A percentile compares a stretch with the other conserved stretches of the same genome.
These are phyloP conservation scores for Rhynchospora pubera DNA, from an alignment of 176 grass and related monocot species.

Conservation along the genomic window DNA sequence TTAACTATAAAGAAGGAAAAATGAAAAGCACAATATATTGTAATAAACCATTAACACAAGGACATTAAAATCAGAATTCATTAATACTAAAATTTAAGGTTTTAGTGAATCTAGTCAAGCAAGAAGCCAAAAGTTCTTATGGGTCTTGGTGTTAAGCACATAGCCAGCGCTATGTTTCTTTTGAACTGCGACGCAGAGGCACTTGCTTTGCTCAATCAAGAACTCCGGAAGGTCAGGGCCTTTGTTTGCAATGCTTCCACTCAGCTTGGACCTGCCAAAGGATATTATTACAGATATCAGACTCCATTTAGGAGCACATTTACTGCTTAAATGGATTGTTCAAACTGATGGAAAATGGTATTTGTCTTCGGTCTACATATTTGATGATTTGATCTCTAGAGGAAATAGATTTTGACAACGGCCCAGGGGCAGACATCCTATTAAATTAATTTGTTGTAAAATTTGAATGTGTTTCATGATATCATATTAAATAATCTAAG, in stretches of 20 bases:
- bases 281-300: neutral
- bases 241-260: constrained; percentile 37
- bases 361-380: too few relatives aligned
- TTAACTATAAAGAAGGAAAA: neutral
- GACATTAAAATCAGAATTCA: neutral
- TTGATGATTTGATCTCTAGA: too few relatives aligned
- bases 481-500: too few relatives aligned
- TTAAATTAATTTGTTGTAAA: too few relatives aligned
- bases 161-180: constrained; percentile 92
- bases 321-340: neutral
- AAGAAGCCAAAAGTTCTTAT: constrained; percentile 96
- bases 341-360: too few relatives aligned
- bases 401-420: too few relatives aligned
- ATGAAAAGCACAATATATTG: neutral
- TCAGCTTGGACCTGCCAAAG: constrained; percentile 25
- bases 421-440: too few relatives aligned
- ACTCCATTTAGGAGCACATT: neutral
- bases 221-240: constrained; percentile 55
- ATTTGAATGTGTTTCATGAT: too few relatives aligned
- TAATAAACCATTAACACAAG: neutral
- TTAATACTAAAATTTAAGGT: constrained; percentile 12
- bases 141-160: constrained; percentile 82
- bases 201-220: constrained; percentile 88
- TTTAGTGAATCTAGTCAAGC: constrained; percentile 39
- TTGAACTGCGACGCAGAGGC: constrained; percentile 82